Evolutionary conservation across 2,329 filamentous ascomycete genomes (phyloP), one percentile per base, ranked within the genome.

Genomic region (Aspergillus texensis): DNA sequence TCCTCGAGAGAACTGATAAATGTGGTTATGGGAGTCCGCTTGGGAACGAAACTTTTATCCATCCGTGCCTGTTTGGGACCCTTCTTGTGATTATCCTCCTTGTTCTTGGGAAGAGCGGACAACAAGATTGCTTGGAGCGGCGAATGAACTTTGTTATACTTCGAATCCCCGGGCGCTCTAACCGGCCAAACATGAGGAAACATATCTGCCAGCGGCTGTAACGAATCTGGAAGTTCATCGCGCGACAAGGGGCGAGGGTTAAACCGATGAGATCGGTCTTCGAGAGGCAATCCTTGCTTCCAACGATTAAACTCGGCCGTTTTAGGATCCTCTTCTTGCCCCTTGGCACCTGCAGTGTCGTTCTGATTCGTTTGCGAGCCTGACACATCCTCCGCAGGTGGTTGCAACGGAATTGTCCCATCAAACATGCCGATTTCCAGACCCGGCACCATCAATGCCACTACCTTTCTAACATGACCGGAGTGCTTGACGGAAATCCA

Each of bases 151-250:
- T 89, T 91, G 69, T 86, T 87, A 72, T 90, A 87, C 74, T 89
- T 91, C 68, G 93, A 90, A 75, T 98, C 94, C 4, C 94, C 95
- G 3, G 93, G 92, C 0, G 93, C 91, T 74, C 88, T 91, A 62
- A 97, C 87, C 11, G 94, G 94, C 93, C 95, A 97, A 45, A 97
- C 81, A 71, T 95, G 90, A 10, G 89, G 84, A 68, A 99, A 98
- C 75, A 97, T 91, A 63, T 92, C 87, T 46, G 91, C 88, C 63
- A 97, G 86, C 1, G 89, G 88, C 73, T 87, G 82, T 43, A 93
- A 71, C 12, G 84, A 81, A 24, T 81, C 75, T 1, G 88, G 77
- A 30, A 81, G 68, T n/a, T 62, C 60, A 8, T 74, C 70, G 30
- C 70, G 68, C 6, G 67, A 64, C 46, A 82, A 68, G 10, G 67